Percentiles rank a stretch among this genome's conserved stretches.
These are phyloP conservation scores for Fusarium stilboides DNA, from an alignment of 2,329 filamentous ascomycete genomes.

Conservation along the genomic window DNA sequence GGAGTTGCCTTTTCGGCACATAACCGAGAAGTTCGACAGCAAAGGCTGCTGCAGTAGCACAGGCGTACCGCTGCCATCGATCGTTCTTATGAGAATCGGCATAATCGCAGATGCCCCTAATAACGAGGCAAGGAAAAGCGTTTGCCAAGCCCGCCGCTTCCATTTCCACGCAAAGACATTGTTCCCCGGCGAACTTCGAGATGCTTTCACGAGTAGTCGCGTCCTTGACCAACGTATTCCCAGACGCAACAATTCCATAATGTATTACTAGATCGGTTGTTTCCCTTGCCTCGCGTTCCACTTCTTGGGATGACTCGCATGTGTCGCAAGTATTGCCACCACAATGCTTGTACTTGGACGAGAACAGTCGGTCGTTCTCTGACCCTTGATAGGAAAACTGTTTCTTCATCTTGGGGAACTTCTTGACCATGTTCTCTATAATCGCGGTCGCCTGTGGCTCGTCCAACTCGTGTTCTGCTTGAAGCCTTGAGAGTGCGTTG, in stretches of 20 bases:
- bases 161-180: conserved; percentile 7
- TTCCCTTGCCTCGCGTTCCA: conserved; percentile 11
- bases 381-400: conserved; percentile 21
- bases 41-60: neutral
- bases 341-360: conserved; percentile 20
- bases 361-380: conserved; percentile 38
- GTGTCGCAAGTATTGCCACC: conserved; percentile 15
- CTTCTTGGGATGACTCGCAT: conserved; percentile 18
- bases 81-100: neutral
- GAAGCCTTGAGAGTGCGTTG: conserved; percentile 19
- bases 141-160: neutral
- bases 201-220: neutral
- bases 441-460: conserved; percentile 11
- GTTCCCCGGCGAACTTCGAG: neutral
- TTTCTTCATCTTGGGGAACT: conserved; percentile 16
- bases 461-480: conserved; percentile 28
- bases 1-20: neutral
- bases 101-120: conserved; percentile 2
- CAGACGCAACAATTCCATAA: conserved; percentile 47
- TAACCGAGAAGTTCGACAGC: neutral
- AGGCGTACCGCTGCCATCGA: conserved; percentile 4
- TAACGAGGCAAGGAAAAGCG: neutral
- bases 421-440: conserved; percentile 11
- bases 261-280: conserved; percentile 32
- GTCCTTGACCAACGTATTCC: conserved; percentile 26